Evolutionary conservation across 441 rosid genomes (phyloP).

Genomic region (Oxalis stricta): DNA sequence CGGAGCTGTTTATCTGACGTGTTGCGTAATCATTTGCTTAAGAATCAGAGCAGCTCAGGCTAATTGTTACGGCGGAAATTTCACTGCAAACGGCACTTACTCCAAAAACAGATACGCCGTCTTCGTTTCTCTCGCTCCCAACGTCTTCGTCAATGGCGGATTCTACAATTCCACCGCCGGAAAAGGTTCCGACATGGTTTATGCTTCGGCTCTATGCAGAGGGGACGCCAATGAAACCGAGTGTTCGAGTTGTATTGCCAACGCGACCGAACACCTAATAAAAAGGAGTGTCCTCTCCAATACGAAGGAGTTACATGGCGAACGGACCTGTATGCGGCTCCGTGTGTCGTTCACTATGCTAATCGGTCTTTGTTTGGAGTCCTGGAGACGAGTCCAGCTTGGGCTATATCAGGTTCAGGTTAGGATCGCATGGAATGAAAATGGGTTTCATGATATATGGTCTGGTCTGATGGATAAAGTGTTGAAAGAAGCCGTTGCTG

Average conservation of each 20-base stretch:
- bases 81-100: constrained; percentile 11
- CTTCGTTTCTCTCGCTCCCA: constrained; percentile 12
- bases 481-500: not conserved
- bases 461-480: not conserved
- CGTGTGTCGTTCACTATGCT: not conserved
- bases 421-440: not conserved
- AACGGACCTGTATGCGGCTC: not conserved
- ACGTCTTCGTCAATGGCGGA: constrained; percentile 8
- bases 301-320: constrained; percentile 10
- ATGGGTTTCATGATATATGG: not conserved
- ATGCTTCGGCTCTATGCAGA: constrained; percentile 14
- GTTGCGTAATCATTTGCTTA: too few species aligned
- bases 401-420: not conserved
- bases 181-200: constrained; percentile 10
- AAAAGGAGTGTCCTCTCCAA: constrained; percentile 2
- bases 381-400: not conserved
- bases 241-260: constrained; percentile 4
- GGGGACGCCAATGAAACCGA: not conserved
- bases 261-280: not conserved
- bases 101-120: constrained; percentile 9
- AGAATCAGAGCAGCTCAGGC: too few species aligned
- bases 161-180: constrained; percentile 10
- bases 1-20: too few species aligned
- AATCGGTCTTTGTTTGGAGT: not conserved
- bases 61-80: too few species aligned